phyloP scores from a whole-genome alignment of 352 stramenopile genomes.

The Globisporangium emineosum region DNA sequence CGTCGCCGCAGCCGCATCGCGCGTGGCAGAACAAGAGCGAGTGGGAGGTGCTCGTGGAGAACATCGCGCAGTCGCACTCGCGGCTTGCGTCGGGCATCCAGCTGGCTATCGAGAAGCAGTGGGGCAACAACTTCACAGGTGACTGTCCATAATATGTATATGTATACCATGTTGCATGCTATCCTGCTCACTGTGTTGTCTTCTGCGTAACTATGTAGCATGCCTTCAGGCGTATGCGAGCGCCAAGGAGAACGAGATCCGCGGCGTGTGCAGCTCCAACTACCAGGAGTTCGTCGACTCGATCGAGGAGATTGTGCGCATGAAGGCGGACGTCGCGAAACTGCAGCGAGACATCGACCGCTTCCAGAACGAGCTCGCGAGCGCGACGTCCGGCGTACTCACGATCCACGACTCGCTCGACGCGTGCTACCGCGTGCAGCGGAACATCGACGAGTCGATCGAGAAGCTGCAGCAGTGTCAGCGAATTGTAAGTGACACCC shows the following conservation, averaged over 20 bases:
- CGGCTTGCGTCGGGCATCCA: conserved; percentile 71
- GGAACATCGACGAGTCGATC: conserved; percentile 75
- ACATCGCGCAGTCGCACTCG: conserved; percentile 75
- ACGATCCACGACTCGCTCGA: conserved; percentile 53
- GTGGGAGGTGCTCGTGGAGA: conserved; percentile 75
- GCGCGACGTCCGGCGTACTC: conserved; percentile 47
- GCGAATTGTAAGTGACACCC: conserved; percentile 44
- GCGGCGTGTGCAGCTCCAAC: conserved; percentile 71
- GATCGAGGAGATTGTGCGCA: conserved; percentile 80
- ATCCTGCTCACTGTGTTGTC: not conserved
- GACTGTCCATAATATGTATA: too few relatives aligned
- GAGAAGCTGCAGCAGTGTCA: conserved; percentile 81
- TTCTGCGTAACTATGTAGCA: conserved; percentile 19
- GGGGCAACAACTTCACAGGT: conserved; percentile 75
- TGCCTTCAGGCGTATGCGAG: conserved; percentile 57
- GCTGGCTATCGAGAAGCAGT: conserved; percentile 77
- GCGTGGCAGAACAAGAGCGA: conserved; percentile 71
- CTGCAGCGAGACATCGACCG: conserved; percentile 67
- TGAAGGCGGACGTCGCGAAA: conserved; percentile 71
- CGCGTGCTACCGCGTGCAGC: conserved; percentile 54
- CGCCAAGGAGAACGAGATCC: conserved; percentile 71
- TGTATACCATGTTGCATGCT: too few relatives aligned
- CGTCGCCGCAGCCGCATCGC: conserved; percentile 5
- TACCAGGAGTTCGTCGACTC: conserved; percentile 81
- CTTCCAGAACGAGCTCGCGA: conserved; percentile 57